Conservation (phyloP, 2,329 filamentous ascomycete species). For the Penicillium nordicum region DNA sequence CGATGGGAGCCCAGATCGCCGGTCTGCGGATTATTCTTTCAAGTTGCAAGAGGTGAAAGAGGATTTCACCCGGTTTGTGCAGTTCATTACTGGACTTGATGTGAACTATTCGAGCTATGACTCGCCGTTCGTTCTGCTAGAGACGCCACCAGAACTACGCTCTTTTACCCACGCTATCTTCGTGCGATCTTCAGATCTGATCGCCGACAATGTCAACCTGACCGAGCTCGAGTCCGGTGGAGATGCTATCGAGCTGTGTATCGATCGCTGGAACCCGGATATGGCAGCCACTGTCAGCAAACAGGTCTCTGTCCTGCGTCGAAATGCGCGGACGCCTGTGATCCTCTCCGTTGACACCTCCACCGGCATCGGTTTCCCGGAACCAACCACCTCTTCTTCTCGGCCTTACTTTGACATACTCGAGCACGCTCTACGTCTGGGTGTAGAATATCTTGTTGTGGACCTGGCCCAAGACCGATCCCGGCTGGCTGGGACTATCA, state of each 20-base stretch:
- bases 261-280: constrained; percentile 56
- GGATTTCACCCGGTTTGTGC: constrained; percentile 59
- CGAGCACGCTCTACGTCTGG: constrained; percentile 40
- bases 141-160: constrained; percentile 57
- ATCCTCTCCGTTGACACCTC: constrained; percentile 53
- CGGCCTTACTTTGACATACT: constrained; percentile 35
- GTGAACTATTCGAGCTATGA: constrained; percentile 53
- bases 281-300: constrained; percentile 51
- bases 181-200: constrained; percentile 37
- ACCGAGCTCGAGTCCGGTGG: constrained; percentile 56
- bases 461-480: constrained; percentile 34
- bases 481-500: constrained; percentile 27
- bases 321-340: constrained; percentile 55
- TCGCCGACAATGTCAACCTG: constrained; percentile 41
- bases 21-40: constrained; percentile 47
- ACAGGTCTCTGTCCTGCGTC: constrained; percentile 56
- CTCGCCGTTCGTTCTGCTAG: constrained; percentile 59
- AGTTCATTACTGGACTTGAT: constrained; percentile 54
- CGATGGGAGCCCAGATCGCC: constrained; percentile 42
- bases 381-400: constrained; percentile 8
- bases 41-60: constrained; percentile 54
- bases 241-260: constrained; percentile 59
- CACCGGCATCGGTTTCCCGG: constrained; percentile 11
- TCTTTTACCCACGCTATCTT: constrained; percentile 46
- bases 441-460: constrained; percentile 41